A percentile compares a stretch with the other conserved stretches of the same genome.
Evolutionary conservation across 176 grass and related monocot species (phyloP).

Genomic region (Oryza longistaminata): DNA sequence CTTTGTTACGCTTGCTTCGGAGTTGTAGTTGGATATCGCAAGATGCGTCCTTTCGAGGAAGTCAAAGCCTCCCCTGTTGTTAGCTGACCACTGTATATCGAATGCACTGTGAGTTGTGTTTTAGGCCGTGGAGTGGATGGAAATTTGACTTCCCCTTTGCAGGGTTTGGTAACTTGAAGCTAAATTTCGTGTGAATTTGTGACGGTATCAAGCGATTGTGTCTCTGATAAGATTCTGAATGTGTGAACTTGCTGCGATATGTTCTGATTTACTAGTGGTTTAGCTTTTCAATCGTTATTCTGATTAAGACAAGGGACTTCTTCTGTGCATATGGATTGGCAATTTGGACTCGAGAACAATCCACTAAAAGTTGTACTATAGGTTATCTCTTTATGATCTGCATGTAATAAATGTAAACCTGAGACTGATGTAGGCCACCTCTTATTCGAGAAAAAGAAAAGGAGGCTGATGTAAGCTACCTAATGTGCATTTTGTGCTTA

Average conservation of each 20-base stretch:
- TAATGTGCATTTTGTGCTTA: background rate
- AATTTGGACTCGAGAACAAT: background rate
- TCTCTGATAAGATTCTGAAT: background rate
- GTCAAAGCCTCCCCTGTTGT: background rate
- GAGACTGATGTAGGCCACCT: conserved; percentile 6
- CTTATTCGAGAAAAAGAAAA: too few species aligned
- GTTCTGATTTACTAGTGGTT: background rate
- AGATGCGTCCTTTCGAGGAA: conserved; percentile 17
- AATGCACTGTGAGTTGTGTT: conserved; percentile 9
- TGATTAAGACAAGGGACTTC: conserved; percentile 10
- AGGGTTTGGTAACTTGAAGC: background rate
- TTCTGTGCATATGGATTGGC: background rate
- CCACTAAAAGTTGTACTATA: background rate
- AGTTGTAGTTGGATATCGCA: background rate
- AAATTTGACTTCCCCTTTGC: background rate
- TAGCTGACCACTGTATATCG: background rate
- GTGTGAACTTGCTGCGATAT: conserved; percentile 3
- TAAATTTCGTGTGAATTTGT: background rate
- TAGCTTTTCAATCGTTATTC: background rate
- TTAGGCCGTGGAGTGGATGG: background rate
- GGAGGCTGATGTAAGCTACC: background rate
- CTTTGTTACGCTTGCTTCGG: background rate
- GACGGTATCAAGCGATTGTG: background rate
- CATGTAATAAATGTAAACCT: conserved; percentile 15
- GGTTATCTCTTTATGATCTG: background rate